Percentiles rank a stretch among this genome's conserved stretches.
Conservation (phyloP, 2,329 filamentous ascomycete genomes). For the Verticillium dahliae region DNA sequence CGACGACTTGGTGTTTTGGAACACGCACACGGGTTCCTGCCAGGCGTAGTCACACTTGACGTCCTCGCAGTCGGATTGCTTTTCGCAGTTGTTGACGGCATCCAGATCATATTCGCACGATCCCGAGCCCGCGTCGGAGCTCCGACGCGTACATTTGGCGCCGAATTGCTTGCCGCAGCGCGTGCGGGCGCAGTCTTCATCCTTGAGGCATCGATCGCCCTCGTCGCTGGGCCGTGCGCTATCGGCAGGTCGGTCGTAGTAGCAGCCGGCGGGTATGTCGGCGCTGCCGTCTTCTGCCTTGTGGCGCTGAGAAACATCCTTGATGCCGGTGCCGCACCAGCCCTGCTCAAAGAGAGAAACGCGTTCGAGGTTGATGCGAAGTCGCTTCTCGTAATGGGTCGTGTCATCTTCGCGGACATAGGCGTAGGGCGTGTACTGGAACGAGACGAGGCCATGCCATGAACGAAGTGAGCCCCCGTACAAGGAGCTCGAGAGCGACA, state of each 20-base stretch:
- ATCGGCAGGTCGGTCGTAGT: not conserved
- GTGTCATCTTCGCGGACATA: not conserved
- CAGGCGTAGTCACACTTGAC: not conserved
- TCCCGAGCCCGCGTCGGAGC: not conserved
- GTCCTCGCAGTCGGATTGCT: not conserved
- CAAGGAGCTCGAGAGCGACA: not conserved
- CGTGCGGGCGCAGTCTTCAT: not conserved
- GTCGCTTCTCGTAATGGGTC: not conserved
- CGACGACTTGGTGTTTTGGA: not conserved
- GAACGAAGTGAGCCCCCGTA: not conserved
- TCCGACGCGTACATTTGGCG: not conserved
- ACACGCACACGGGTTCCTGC: not conserved
- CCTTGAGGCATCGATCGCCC: not conserved
- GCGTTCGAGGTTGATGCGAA: slow-evolving; percentile 6
- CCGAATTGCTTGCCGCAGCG: not conserved
- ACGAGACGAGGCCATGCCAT: slow-evolving; percentile 2
- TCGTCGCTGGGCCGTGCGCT: not conserved
- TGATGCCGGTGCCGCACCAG: slow-evolving; percentile 5
- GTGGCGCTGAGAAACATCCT: too few relatives aligned
- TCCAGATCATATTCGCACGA: not conserved
- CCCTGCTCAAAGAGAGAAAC: slow-evolving; percentile 19
- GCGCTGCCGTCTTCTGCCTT: not conserved
- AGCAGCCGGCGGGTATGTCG: not conserved
- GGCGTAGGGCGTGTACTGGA: slow-evolving; percentile 6
- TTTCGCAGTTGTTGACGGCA: not conserved